A percentile compares a stretch with the other conserved stretches of the same genome.
phyloP scores from a whole-genome alignment of 805 yeast species.

The Saturnispora zaruensis region DNA sequence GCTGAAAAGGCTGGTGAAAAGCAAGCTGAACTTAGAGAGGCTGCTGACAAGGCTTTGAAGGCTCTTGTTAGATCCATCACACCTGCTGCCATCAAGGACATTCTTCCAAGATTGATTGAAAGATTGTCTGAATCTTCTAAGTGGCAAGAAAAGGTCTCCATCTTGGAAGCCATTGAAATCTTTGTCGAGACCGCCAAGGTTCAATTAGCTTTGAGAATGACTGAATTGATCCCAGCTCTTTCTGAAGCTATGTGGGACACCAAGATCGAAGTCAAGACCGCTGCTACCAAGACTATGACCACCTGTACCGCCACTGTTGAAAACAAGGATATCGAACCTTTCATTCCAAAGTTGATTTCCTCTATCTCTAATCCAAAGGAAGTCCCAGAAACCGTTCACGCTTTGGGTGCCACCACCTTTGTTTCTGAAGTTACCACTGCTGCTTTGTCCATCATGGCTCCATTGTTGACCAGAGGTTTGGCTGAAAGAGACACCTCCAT shows the following conservation, averaged over 20 bases:
- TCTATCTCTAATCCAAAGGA: constrained; percentile 96
- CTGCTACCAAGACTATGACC: constrained; percentile 92
- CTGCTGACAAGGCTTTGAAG: constrained; percentile 67
- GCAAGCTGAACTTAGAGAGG: constrained; percentile 61
- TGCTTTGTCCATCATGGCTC: constrained; percentile 98
- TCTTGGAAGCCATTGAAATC: constrained; percentile 74
- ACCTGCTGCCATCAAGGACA: constrained; percentile 86
- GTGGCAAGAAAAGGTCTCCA: constrained; percentile 97
- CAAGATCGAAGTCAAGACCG: constrained; percentile 93
- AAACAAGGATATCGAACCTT: constrained; percentile 99
- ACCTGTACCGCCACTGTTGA: constrained; percentile 96
- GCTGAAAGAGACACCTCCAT: constrained; percentile 99
- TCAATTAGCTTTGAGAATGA: constrained; percentile 98
- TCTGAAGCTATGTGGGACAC: constrained; percentile 99
- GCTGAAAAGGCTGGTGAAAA: constrained; percentile 85
- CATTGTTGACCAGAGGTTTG: constrained; percentile 97
- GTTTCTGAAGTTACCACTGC: constrained; percentile 99
- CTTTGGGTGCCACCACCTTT: constrained; percentile 98
- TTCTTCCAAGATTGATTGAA: constrained; percentile 71
- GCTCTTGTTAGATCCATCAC: constrained; percentile 77
- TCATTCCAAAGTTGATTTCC: constrained; percentile 93
- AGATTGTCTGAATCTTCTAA: constrained; percentile 69
- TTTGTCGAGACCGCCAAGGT: constrained; percentile 91
- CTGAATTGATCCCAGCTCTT: constrained; percentile 95
- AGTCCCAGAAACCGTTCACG: constrained; percentile 98